Evolutionary conservation across 129 eudicot genomes (phyloP), one percentile per base, ranked within the genome.

Genomic region (Chrysanthemum lavandulifolium): DNA sequence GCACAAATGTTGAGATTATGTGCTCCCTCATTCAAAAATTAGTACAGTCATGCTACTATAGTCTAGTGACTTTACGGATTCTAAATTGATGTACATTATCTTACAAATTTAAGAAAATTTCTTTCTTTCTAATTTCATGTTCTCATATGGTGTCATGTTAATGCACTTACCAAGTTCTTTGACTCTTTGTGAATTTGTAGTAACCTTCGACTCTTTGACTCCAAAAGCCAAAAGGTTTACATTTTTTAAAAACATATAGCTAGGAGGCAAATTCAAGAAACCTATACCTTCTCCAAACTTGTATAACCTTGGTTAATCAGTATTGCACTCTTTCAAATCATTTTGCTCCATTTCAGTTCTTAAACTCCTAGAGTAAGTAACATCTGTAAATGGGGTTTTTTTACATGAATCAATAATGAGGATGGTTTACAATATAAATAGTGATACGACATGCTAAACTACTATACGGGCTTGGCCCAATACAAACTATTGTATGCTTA

Each of bases 81-180:
- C 62, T 55, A 75, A 31, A 67, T 27, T 60, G 69, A 76, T 76
- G 80, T 76, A 76, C 68, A 68, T 59, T 68, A 57, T 6, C 14
- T 57, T 47, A 56, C 55, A 76, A 76, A n/a, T 67, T 57, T 75
- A n/a, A 75, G 73, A 8, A 67, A 31, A 76, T 13, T 31, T 1
- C 3, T 40, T 15, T 76, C 49, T 76, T 76, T 67, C 67, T 66
- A 58, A 0, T 47, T 67, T 67, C 31, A 11, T 68, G 45, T 57
- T 49, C 45, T 45, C 50, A 47, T 48, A 58, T 59, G 51, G n/a
- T 76, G 62, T 58, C 36, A 31, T 31, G 6, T 31, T 31, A 67
- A 59, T 59, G 69, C 50, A 68, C 36, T 68, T 67, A 76, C 61
- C 61, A 68, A 76, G 54, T 76, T 68, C 69, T 33, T 49, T 59